These are phyloP conservation scores for Picea sitchensis DNA, from an alignment of 75 land plant genomes.

Conservation along the genomic window DNA sequence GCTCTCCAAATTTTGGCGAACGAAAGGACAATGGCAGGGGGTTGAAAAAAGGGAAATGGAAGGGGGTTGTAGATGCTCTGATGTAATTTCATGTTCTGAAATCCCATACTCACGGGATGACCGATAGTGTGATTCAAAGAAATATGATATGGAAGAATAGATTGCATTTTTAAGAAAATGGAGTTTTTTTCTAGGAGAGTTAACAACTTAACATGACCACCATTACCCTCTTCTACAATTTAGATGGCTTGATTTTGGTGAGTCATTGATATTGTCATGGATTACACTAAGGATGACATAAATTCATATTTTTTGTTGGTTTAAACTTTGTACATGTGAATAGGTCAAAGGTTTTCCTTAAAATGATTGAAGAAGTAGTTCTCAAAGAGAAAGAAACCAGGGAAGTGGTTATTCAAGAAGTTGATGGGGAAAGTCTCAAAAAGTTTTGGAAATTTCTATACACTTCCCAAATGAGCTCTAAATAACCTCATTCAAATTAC, in stretches of 20 bases:
- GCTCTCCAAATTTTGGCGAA: no score
- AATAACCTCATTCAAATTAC: not conserved
- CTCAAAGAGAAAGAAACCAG: not conserved
- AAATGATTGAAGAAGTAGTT: not conserved
- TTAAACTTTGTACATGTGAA: not conserved
- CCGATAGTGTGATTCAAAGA: not conserved
- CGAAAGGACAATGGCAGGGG: no score
- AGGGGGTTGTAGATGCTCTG: no score
- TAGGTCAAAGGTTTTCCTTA: not conserved
- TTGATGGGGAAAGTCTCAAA: not conserved
- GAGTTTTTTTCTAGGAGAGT: not conserved
- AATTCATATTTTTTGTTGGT: no score
- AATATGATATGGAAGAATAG: not conserved
- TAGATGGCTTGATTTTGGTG: not conserved
- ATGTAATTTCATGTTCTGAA: no score
- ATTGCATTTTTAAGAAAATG: not conserved
- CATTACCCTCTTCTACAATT: not conserved
- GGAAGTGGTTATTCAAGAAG: not conserved
- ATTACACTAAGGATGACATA: no score
- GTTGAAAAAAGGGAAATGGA: no score
- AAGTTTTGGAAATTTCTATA: not conserved
- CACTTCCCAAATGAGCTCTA: not conserved
- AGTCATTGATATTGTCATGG: no score
- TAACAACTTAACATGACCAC: not conserved
- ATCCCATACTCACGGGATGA: no score